phyloP scores from a whole-genome alignment of 345 rosid genomes.

The Diplotaxis tenuifolia region DNA sequence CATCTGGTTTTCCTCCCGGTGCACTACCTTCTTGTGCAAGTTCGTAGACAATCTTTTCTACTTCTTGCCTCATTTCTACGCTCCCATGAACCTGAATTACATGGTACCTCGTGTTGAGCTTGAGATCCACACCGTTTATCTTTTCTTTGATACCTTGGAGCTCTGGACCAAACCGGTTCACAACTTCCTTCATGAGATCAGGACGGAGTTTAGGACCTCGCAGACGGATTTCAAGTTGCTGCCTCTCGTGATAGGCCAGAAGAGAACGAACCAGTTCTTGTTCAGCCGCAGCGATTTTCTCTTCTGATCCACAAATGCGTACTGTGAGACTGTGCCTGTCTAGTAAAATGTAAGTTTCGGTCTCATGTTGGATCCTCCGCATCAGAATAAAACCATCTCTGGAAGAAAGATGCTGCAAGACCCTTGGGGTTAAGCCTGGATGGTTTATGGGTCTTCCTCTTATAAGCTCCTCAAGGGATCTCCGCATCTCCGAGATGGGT shows the following conservation, averaged over 20 bases:
- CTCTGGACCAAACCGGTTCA: constrained; percentile 69
- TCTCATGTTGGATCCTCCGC: constrained; percentile 60
- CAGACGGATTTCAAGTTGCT: constrained; percentile 65
- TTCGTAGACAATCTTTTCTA: constrained; percentile 58
- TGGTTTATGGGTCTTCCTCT: constrained; percentile 62
- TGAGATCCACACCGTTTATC: constrained; percentile 58
- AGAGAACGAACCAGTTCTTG: constrained; percentile 56
- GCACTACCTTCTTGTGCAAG: constrained; percentile 40
- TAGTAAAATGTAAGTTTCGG: constrained; percentile 57
- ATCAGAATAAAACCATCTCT: constrained; percentile 53
- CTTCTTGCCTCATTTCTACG: constrained; percentile 55
- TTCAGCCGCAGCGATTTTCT: constrained; percentile 49
- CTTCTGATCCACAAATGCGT: constrained; percentile 61
- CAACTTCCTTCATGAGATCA: constrained; percentile 73
- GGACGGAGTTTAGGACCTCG: constrained; percentile 57
- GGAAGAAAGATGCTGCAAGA: constrained; percentile 57
- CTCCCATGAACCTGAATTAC: constrained; percentile 61
- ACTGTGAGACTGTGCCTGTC: constrained; percentile 50
- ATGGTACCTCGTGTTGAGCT: constrained; percentile 56
- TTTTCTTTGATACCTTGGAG: constrained; percentile 62
- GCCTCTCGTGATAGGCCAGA: constrained; percentile 50
- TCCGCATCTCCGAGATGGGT: constrained; percentile 72
- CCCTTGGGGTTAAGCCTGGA: constrained; percentile 49
- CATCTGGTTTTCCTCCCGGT: constrained; percentile 20
- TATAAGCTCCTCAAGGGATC: constrained; percentile 72